Percentiles rank a stretch among this genome's conserved stretches.
Conservation (phyloP, 257 asterid species). For the Nicotiana noctiflora region DNA sequence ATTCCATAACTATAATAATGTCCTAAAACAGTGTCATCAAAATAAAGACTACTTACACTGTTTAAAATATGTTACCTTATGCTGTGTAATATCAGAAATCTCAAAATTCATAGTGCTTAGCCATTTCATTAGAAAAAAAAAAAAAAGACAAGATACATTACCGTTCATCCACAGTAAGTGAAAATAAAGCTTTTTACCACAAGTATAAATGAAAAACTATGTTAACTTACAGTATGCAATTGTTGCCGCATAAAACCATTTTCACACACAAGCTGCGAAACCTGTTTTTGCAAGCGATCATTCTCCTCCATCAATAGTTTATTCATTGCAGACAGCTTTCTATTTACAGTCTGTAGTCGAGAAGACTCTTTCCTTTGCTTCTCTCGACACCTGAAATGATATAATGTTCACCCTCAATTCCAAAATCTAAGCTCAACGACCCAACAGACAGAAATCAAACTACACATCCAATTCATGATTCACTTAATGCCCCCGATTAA, state of each 20-base stretch:
- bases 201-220: not conserved
- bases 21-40: not conserved
- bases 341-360: slow-evolving; percentile 77
- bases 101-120: not conserved
- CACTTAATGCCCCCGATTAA: too few species aligned
- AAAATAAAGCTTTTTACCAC: not conserved
- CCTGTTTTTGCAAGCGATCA: slow-evolving; percentile 93
- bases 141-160: not conserved
- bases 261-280: slow-evolving; percentile 85
- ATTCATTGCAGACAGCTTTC: slow-evolving; percentile 81
- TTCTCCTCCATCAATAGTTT: slow-evolving; percentile 94
- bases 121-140: not conserved
- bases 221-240: slow-evolving; percentile 59
- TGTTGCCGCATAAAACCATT: slow-evolving; percentile 84
- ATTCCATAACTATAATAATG: not conserved
- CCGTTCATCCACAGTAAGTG: not conserved
- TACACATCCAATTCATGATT: not conserved
- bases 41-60: too few species aligned
- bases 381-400: slow-evolving; percentile 71
- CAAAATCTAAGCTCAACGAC: not conserved
- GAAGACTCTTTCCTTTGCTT: slow-evolving; percentile 85
- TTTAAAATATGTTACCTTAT: not conserved
- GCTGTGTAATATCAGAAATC: not conserved
- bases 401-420: not conserved
- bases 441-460: not conserved